Evolutionary conservation across 306 rosid species (phyloP), one percentile per base, ranked within the genome.

Genomic region (Gleditsia sinensis): DNA sequence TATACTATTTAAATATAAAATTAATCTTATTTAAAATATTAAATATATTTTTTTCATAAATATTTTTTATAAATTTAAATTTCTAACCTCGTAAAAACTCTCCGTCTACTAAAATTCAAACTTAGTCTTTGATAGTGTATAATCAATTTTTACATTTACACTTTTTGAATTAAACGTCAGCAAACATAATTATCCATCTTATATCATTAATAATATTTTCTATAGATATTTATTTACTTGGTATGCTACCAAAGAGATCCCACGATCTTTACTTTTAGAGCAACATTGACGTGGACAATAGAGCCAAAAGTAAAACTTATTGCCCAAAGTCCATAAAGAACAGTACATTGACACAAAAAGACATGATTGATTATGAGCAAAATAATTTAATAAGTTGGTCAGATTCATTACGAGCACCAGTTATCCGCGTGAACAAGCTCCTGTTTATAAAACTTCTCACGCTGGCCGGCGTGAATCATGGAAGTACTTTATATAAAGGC

Each of bases 381-480:
- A 42, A 34, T 12, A 28, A 39, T 0, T 61, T 36, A 59, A 17
- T n/a, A 12, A 59, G 36, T 8, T 19, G 10, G 12, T 23, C 50
- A 36, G 61, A 24, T 62, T 63, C 0, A 24, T 34, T 25, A 34
- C 7, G 0, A 34, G 48, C 17, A 8, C 5, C 61, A 10, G 32
- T 39, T 40, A 27, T 45, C 63, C 64, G n/a, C 55, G 61, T 34
- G 71, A 77, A 69, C 70, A 48, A 12, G 70, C 5, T 48, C 9
- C 37, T 24, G 75, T n/a, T 13, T 30, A 23, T n/a, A 11, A 21
- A 57, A 65, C 16, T 39, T 21, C 21, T 68, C 27, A 24, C 9
- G 28, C 51, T 32, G 53, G n/a, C n/a, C 12, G 36, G 80, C 80
- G 63, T 61, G 73, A 71, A 25, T 69, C 69, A 69, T 62, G 77